A percentile compares a stretch with the other conserved stretches of the same genome.
Evolutionary conservation across 192 early-diverging fungal genomes (phyloP).

Genomic region (Nowakowskiella sp.): DNA sequence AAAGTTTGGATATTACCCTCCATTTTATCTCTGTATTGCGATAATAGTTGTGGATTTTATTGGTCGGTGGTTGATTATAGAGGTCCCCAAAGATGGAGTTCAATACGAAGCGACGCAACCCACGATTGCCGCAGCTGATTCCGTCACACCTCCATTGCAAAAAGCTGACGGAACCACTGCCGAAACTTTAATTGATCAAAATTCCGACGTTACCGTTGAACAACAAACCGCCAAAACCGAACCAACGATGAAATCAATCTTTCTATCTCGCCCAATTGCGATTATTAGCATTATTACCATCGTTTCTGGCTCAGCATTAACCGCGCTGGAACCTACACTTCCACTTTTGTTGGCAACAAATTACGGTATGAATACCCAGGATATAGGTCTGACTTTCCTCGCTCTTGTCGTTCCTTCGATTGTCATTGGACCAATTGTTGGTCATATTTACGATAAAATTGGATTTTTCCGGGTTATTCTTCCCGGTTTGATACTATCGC

Average conservation of each 20-base stretch:
- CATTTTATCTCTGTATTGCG: conserved; percentile 9
- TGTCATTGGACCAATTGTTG: conserved; percentile 6
- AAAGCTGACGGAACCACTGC: too few species aligned
- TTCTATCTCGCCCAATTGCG: too few species aligned
- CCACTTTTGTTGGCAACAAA: conserved; percentile 9
- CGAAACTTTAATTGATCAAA: too few species aligned
- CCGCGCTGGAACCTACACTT: conserved; percentile 17
- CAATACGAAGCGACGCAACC: too few species aligned
- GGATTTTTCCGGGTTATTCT: background rate
- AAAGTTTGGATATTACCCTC: conserved; percentile 8
- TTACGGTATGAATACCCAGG: conserved; percentile 8
- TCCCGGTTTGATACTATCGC: background rate
- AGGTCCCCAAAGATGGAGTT: background rate
- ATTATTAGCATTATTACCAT: too few species aligned
- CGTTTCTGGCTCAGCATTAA: conserved; percentile 4
- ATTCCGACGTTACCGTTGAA: too few species aligned
- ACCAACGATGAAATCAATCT: too few species aligned
- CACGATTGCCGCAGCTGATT: too few species aligned
- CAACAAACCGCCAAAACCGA: too few species aligned
- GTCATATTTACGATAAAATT: conserved; percentile 7
- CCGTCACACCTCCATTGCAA: too few species aligned
- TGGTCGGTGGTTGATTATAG: background rate
- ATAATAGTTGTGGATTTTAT: conserved; percentile 4
- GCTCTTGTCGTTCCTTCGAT: conserved; percentile 14
- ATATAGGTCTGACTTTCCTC: conserved; percentile 13